Base-by-base conservation (phyloP, 2,329 filamentous ascomycete species). In the Clarireedia homoeocarpa region DNA sequence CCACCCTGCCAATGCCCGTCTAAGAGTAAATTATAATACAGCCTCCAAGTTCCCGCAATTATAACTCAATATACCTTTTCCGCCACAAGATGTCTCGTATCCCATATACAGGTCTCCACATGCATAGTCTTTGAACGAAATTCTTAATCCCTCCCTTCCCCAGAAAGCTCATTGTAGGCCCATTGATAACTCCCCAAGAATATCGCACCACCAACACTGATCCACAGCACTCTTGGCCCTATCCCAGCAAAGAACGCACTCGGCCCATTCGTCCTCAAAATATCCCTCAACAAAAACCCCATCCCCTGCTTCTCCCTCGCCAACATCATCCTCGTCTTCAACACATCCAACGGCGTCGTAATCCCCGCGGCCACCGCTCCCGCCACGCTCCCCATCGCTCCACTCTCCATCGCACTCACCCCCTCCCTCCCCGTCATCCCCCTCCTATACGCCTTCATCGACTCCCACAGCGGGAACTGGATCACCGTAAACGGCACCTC, bases 401-500 rank as follows among this genome's bases (percentile, higher is more conserved):
- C 94, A 63, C 89, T 94, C 73, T 96, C 91, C 2, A 80, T 73
- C 0, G 88, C 91, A 15, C 83, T 80, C 1, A 94, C 75, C 67
- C 78, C 73, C 17, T 61, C 62, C 36, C 67, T 67, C 47, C 74
- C 69, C 48, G 75, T 71, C 57, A 66, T 70, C 42, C 73, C 65
- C 45, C 78, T 72, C 5, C 84, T 77, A 80, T 82, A 89, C 44
- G 77, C 77, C 78, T 96, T 97, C 79, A 97, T 81, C 4, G 80
- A 84, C 73, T 99, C 94, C 94, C 94, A 99, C 61, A 99, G 79
- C 47, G 94, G 94, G 70, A 99, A 99, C 72, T 99, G 94, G 61
- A 99, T 88, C 9, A 96, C 85, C 2, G 95, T 97, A 68, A 99
- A 99, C 4, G 94, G 94, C 59, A 99, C 91, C 76, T 99, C 94